Base-by-base conservation (phyloP, 2,329 filamentous ascomycete species). In the Bisporella sp. region DNA sequence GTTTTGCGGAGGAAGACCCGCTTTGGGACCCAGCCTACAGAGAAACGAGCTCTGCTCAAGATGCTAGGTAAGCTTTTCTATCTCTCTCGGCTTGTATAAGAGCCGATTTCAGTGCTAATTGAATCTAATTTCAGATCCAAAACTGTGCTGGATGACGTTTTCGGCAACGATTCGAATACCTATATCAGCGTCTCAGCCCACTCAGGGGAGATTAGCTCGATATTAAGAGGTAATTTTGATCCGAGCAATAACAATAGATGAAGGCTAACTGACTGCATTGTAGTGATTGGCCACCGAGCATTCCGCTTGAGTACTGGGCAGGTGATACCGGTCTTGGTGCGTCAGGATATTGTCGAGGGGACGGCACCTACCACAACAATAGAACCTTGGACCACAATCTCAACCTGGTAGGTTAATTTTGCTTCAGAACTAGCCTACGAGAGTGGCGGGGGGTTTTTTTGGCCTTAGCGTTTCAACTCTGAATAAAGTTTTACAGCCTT, bases 251-350 rank as follows among this genome's bases (percentile, higher is more conserved):
- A 21, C 21, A 21, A 21, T 21, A 21, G 21, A 21, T 21, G 21
- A 21, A 21, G 2, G 21, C 21, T 21, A 21, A 21, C 21, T 21
- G 21, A 21, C 21, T 21, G 21, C 21, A 21, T 21, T 31, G 32
- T 35, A 42, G 31, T 13, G 11, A 66, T 87, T 4, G 75, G 76
- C 46, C 84, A 88, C 59, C 74, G 76, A n/a, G 56, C 67, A 1
- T 89, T 87, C 61, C 64, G 69, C 1, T 69, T 88, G 9, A 72
- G 72, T n/a, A 89, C 85, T 0, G 84, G 85, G 6, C 78, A 82
- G 54, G 78, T 83, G 6, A 84, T 89, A 31, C 83, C 85, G 0
- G 81, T 85, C 2, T 71, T 88, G 1, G 77, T 88, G 30, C 80
- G 77, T 65, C 80, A 76, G 1, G 72, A 78, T 55, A 75, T 63